A percentile compares a stretch with the other conserved stretches of the same genome.
Conservation (phyloP, 164 flowering plant species). For the Vitis vinifera region ASM3070453v1 NC_081808.1:3679501-3680000, state of each 20-base stretch:
- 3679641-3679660: too few species aligned
- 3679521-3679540: too few species aligned
- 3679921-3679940: constrained; percentile 57
- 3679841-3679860: constrained; percentile 61
- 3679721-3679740: neutral
- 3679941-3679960: constrained; percentile 47
- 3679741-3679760: neutral
- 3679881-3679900: constrained; percentile 59
- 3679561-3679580: too few species aligned
- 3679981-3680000: constrained; percentile 43
- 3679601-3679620: too few species aligned
- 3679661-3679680: too few species aligned
- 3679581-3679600: too few species aligned
- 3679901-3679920: constrained; percentile 54
- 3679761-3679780: neutral
- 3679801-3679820: constrained; percentile 50
- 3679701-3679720: too few species aligned
- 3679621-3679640: too few species aligned
- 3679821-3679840: constrained; percentile 47
- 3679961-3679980: constrained; percentile 49
- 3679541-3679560: too few species aligned
- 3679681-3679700: too few species aligned
- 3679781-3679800: constrained; percentile 43
- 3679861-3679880: constrained; percentile 50
- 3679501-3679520: too few species aligned